Base-by-base conservation (phyloP, 139 green algal genomes). In the Coccomyxa sp. region DNA sequence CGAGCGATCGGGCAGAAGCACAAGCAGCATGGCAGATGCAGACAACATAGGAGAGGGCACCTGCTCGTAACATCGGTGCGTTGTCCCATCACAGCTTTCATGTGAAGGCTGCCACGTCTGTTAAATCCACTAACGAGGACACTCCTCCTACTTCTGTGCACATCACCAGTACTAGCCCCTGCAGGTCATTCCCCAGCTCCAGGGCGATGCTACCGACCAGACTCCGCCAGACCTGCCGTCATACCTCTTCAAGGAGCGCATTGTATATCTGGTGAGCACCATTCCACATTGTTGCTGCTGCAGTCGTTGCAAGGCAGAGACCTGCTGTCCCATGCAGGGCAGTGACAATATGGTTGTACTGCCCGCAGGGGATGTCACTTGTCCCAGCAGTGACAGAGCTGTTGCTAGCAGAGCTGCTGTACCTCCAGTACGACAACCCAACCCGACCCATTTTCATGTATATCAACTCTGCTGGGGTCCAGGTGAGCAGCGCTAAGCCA, bases 401-500 rank as follows among this genome's bases (percentile, higher is more conserved):
- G 38, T 86, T 98, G 72, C 83, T 98, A 40, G 94, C 94, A 0
- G 91, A 97, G 88, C 83, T 98, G 38, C 84, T 98, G 36, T 98
- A 97, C 83, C 82, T 98, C 35, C 94, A 97, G 75, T 96, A 90
- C 40, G 91, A 96, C 78, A 86, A 90, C 72, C 69, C 76, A 22
- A 87, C 77, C 1, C 92, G 94, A 68, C 96, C 96, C 24, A 95
- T 99, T 68, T 97, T 95, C 85, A 94, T 99, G 86, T 99, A 99
- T 89, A 99, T 99, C 89, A 99, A 99, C 90, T 98, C 92, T 38
- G 98, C 95, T 4, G 96, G 96, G 55, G 94, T 97, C 73, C 90
- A 87, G 83, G 95, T 81, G 72, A 91, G 86, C 82, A 83, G 22
- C 39, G 14, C n/a, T 71, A 1, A 18, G 18, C n/a, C 12, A 75